Base-by-base conservation (phyloP, 83 land plant genomes). In the Diphasiastrum complanatum region DNA sequence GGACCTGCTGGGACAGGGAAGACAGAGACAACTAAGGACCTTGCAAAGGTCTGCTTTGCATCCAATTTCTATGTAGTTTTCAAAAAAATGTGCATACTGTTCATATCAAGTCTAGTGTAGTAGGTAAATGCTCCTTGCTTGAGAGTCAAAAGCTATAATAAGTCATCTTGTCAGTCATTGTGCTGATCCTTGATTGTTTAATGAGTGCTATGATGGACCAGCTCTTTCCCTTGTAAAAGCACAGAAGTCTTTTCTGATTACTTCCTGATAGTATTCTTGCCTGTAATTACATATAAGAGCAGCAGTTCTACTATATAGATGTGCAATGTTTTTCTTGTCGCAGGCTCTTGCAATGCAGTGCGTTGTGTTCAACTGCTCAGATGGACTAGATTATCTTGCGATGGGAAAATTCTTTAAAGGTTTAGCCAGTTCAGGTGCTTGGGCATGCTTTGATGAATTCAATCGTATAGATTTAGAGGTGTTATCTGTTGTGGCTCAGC, bases 1-100 rank as follows among this genome's bases (percentile, higher is more conserved):
- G 78, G 78, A 0, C 78, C 78, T 46, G 78, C 78, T 35, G 78
- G 78, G 8, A 75, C 78, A 22, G 78, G 78, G 33, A 75, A 75
- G 33, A 75, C 78, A 0, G 78, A 75, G 37, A 75, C 78, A 4
- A 69, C 74, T 0, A 75, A 75, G 50, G 78, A 75, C 63, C 74
- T 75, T 63, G 78, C 74, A 2, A 75, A 75, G 67, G 78, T 63
- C 26, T n/a, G n/a, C n/a, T n/a, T n/a, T n/a, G n/a, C 43, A 40
- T 40, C 12, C 43, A 40, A 8, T 40, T 40, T 40, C 16, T 40
- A 40, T 40, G 16, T 8, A 8, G 43, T 40, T 40, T 40, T 40
- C 16, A 16, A 8, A 40, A 40, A 8, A 40, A 40, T 16, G 16
- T 8, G 8, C 43, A 40, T 40, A 16, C 43, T 16, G n/a, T n/a